Base-by-base conservation (phyloP, 2,329 filamentous ascomycete species). In the Diaporthe citriasiana region DNA sequence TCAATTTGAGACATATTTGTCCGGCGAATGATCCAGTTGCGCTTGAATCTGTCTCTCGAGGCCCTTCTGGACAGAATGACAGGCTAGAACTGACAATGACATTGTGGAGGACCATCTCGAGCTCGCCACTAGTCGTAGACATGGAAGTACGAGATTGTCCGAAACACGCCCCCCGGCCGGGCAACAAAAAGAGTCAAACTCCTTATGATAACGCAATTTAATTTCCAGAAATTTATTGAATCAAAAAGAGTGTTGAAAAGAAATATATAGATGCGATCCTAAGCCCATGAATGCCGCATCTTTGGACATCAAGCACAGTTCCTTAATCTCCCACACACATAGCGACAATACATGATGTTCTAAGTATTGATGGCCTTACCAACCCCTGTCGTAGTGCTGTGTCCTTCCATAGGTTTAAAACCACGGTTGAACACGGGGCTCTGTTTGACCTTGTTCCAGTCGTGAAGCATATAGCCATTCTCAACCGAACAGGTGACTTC, bases 401-500 rank as follows among this genome's bases (percentile, higher is more conserved):
- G 59, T 0, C 59, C 59, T 5, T 65, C 59, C 59, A 65, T 65
- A 1, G 59, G 59, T 19, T 65, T 65, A 9, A 65, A 65, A 6
- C 59, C 59, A 9, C 40, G 59, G 13, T 65, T 65, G 19, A 65
- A 65, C 2, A 65, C 59, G 3, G 59, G 59, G 10, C 59, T 65
- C 19, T 65, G 59, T n/a, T 33, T 19, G 19, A 65, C 40, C 9
- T 65, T 65, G 40, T 47, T 15, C 40, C 59, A 65, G 25, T 65
- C 59, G 33, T 65, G 59, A 19, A 65, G 59, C 59, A 65, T 65
- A 15, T 65, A 65, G 40, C 59, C 59, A 50, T 65, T 65, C 40
- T 65, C 59, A 47, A 65, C 59, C 27, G 59, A 65, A n/a, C 59
- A 65, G 40, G 59, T 47, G 19, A 65, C 59, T 27, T 65, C 59